Evolutionary conservation across 1,139 yeast genomes (phyloP), one percentile per base, ranked within the genome.

Genomic region (Geotrichum citri-aurantii): DNA sequence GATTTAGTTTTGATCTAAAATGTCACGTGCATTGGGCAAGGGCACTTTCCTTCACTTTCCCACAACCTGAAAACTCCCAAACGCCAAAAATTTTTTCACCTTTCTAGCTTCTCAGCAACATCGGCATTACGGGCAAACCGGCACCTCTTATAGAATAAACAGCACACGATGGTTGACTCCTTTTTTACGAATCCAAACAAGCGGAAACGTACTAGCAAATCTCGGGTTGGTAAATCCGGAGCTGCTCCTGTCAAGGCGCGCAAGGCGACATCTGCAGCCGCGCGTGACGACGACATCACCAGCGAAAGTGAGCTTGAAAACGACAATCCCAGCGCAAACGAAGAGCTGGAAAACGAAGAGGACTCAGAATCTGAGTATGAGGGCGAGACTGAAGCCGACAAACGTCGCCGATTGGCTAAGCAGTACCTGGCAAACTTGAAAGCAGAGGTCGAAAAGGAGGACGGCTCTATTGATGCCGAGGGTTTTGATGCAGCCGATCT

Each of bases 401-500:
- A 90, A 73, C 83, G 99, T 74, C 83, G 98, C 75, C 79, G 98
- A 68, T 77, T 93, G 64, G 99, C 99, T 23, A 91, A 91, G 72
- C 95, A 92, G 72, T 93, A 93, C 72, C 77, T 93, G 65, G 93
- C 88, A 52, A 88, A 88, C 68, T 75, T 93, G 67, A 84, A 86
- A 69, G 73, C 75, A 2, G 88, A 84, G 63, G 77, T 79, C 21
- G 83, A 59, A 14, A 65, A 62, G 12, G 50, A 56, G 26, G 79
- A 73, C 53, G 69, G 65, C 12, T 63, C 62, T 3, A 67, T 66
- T 19, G 65, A 80, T 33, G 80, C 78, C 27, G 77, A 75, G 59
- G 91, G 86, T 50, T 90, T 90, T 67, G 95, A 90, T 76, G 97
- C 98, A n/a, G 83, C 85, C 65, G 97, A 92, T 67, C 75, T 93